Base-by-base conservation (phyloP, 2,329 filamentous ascomycete genomes). In the Fusarium musae region DNA sequence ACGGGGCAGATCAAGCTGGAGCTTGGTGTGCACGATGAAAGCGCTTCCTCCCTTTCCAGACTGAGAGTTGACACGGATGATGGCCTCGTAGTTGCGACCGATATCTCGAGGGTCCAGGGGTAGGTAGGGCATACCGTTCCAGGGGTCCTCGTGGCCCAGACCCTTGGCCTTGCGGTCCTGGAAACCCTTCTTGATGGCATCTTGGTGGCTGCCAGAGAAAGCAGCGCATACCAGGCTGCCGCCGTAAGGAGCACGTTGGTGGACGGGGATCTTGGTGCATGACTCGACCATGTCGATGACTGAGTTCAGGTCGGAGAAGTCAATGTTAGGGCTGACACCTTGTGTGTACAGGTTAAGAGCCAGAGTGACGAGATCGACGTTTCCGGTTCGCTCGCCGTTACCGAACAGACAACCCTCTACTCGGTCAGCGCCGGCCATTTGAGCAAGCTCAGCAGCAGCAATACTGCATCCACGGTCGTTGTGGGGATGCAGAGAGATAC, bases 41-140 rank as follows among this genome's bases (percentile, higher is more conserved):
- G 96, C 95, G 68, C 94, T 92, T 77, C 96, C 96, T 70, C 96
- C 96, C 85, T 99, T 98, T 74, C 96, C 96, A 77, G 91, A 94
- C 82, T 98, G 96, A 23, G 94, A 97, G 87, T 98, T 99, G 88
- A 98, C 96, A 68, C 96, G 93, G 80, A 98, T 98, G 80, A 98
- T 93, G 66, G 96, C 96, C 84, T 98, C 95, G 88, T 98, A 98
- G n/a, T 92, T 98, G 65, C 96, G 91, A 57, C 96, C 96, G 73
- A 98, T 97, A 79, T 98, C 96, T 79, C 93, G 88, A 9, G 96
- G 96, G 79, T 98, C 96, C 77, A 98, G 89, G 17, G 96, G 96
- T 54, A 98, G 91, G 80, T 98, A 98, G 1, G 96, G 96, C 43
- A 98, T 88, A 76, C 66, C 66, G 23, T 93, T 86, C 96, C 96